These are phyloP conservation scores for Coelastrella sp. DNA, from an alignment of 139 green algal genomes.

Conservation along the genomic window DNA sequence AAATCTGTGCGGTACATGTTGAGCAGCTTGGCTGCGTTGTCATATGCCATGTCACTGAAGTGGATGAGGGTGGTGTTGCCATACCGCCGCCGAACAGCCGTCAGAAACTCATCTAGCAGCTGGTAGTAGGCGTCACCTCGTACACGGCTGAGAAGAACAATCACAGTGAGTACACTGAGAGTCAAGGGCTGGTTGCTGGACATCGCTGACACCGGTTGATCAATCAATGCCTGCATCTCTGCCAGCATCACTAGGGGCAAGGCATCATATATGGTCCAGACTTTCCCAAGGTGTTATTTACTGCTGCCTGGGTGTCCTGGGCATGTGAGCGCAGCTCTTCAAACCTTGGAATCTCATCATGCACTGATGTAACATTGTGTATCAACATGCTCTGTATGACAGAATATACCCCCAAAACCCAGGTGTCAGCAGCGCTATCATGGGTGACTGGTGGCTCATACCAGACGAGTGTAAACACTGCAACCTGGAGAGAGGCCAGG, in stretches of 20 bases:
- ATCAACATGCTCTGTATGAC: too few relatives aligned
- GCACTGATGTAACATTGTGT: too few relatives aligned
- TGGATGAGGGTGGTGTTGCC: conserved; percentile 87
- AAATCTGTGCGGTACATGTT: conserved; percentile 82
- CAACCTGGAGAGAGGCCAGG: too few relatives aligned
- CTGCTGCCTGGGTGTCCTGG: neutral
- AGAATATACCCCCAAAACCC: too few relatives aligned
- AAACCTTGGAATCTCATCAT: too few relatives aligned
- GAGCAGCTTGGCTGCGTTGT: conserved; percentile 78
- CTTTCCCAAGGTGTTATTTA: neutral
- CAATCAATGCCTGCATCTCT: neutral
- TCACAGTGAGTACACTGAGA: neutral
- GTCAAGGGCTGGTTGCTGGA: neutral
- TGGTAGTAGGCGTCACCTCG: conserved; percentile 80
- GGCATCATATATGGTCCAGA: too few relatives aligned
- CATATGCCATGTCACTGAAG: conserved; percentile 84
- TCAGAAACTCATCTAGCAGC: conserved; percentile 89
- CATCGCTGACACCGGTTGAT: neutral
- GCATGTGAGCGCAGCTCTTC: too few relatives aligned
- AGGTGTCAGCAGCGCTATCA: too few relatives aligned
- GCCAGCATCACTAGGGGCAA: neutral
- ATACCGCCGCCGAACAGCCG: conserved; percentile 75
- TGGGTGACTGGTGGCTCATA: too few relatives aligned
- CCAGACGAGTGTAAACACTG: too few relatives aligned
- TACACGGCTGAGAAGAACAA: conserved; percentile 52